Evolutionary conservation across 1,139 yeast genomes (phyloP), one percentile per base, ranked within the genome.

Genomic region (Yamadazyma sp.): DNA sequence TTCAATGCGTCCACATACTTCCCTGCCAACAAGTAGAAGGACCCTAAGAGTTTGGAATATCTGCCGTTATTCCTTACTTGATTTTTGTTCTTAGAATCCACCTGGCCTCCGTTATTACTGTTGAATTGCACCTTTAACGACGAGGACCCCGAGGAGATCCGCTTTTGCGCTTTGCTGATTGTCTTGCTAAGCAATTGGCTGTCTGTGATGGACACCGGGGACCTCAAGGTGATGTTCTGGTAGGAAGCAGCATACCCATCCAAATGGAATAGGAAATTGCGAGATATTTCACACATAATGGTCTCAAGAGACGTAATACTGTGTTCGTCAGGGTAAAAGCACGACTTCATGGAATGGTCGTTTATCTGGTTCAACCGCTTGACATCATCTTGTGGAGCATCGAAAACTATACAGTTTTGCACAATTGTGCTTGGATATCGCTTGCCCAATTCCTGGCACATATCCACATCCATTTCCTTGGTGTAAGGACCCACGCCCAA

Each of bases 11-110:
- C 87, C 11, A 70, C 59, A 39, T 84, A 73, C 43, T 86, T 77
- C 0, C 98, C 98, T 0, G 96, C 84, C 34, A 92, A 61, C 10
- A 92, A 64, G 54, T 78, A 83, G 50, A 91, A 78, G 47, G 84
- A 83, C 0, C 89, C 98, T 54, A 82, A 63, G 32, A 86, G 71
- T 53, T 92, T 92, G 10, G 77, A 58, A 51, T 85, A 86, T 40
- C 98, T 70, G 1, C 96, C 98, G 36, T 51, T 55, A 50, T 56
- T 71, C 33, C 62, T 63, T 45, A 53, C 69, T 60, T 54, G 69
- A 36, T 59, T 42, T 42, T 59, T 62, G 12, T 33, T 39, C 15
- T 24, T 45, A 28, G 22, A 33, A 17, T 42, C 43, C 5, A 39
- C 30, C 15, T 37, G 42, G 3, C 38, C 39, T 8, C 39, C 36